Conservation (phyloP, 2,329 filamentous ascomycete genomes). For the Exophiala phaeomuriformis region DNA sequence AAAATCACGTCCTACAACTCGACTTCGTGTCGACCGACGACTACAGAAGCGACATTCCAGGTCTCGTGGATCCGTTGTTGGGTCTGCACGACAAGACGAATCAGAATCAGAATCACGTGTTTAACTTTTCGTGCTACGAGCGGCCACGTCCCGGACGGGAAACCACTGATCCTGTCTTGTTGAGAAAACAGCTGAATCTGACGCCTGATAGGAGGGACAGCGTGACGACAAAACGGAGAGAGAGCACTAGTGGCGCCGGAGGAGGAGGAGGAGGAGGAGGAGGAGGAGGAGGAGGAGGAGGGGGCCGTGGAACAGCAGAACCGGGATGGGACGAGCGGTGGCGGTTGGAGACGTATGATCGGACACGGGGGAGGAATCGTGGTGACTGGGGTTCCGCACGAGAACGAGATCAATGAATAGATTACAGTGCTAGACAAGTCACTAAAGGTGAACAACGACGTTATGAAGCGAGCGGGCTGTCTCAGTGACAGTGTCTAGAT, state of each 20-base stretch:
- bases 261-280: not conserved
- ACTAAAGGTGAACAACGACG: too few species aligned
- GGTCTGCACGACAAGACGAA: conserved; percentile 4
- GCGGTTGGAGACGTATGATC: conserved; percentile 10
- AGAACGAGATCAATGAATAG: not conserved
- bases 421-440: too few species aligned
- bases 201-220: not conserved
- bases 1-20: conserved; percentile 37
- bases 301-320: not conserved
- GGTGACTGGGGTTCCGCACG: not conserved
- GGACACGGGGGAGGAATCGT: not conserved
- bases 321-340: conserved; percentile 22
- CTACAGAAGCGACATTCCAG: conserved; percentile 22
- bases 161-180: conserved; percentile 24
- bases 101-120: conserved; percentile 15
- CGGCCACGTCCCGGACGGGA: conserved; percentile 32
- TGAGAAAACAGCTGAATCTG: conserved; percentile 22
- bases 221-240: not conserved
- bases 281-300: not conserved
- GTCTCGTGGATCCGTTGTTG: conserved; percentile 1
- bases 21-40: conserved; percentile 42
- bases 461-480: too few species aligned
- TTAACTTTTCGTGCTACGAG: conserved; percentile 40
- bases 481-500: too few species aligned
- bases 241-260: not conserved